phyloP scores from a whole-genome alignment of 106 monocot genomes.

The Dendrobium nobile region DNA sequence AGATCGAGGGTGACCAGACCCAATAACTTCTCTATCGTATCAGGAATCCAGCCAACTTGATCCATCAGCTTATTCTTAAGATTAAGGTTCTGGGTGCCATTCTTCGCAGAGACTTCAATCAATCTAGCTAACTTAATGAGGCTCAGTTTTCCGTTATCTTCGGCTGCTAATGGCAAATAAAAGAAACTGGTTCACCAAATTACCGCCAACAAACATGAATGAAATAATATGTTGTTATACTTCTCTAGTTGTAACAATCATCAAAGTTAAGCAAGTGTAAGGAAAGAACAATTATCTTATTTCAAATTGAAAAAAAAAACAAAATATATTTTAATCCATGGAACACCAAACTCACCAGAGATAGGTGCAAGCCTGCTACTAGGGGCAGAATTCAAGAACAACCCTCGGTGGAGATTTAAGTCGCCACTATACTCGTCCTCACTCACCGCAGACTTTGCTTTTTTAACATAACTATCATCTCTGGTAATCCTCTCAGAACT shows the following conservation, averaged over 20 bases:
- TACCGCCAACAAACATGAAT: not conserved
- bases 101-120: constrained; percentile 37
- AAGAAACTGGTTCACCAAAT: not conserved
- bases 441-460: constrained; percentile 11
- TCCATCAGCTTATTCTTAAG: constrained; percentile 45
- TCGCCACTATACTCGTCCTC: constrained; percentile 12
- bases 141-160: constrained; percentile 25
- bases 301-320: constrained; percentile 1
- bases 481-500: constrained; percentile 1
- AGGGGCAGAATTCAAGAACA: constrained; percentile 14
- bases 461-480: constrained; percentile 34
- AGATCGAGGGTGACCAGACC: constrained; percentile 29
- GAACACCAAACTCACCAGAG: constrained; percentile 21
- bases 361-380: constrained; percentile 5
- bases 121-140: constrained; percentile 32
- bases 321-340: not conserved
- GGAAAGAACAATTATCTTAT: not conserved
- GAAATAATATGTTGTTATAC: not conserved
- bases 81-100: constrained; percentile 24
- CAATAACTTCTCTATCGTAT: constrained; percentile 40
- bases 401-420: not conserved
- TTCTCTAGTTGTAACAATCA: not conserved
- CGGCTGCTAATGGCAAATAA: constrained; percentile 5
- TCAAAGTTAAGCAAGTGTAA: not conserved
- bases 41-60: constrained; percentile 43